phyloP scores from a whole-genome alignment of 1,139 yeast genomes.

The Yamadazyma diospyri region DNA sequence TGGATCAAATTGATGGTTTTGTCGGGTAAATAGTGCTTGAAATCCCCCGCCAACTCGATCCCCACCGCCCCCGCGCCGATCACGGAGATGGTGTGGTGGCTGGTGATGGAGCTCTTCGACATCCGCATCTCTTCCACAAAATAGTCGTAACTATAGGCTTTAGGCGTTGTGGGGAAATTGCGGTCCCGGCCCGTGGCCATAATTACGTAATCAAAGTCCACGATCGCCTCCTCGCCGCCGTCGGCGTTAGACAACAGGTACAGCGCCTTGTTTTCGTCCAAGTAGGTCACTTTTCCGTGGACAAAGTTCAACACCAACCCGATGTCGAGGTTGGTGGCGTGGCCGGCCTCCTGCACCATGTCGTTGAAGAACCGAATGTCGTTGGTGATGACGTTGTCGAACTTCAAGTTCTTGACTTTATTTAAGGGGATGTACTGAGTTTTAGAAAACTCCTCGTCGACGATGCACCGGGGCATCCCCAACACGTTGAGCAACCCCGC shows the following conservation, averaged over 20 bases:
- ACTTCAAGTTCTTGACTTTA: slow-evolving; percentile 27
- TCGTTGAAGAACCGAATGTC: slow-evolving; percentile 14
- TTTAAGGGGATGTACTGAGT: slow-evolving; percentile 38
- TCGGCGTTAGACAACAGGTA: slow-evolving; percentile 18
- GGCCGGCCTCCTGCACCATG: slow-evolving; percentile 11
- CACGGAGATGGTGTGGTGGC: slow-evolving; percentile 26
- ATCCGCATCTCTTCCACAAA: slow-evolving; percentile 33
- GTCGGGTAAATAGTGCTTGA: slow-evolving; percentile 32
- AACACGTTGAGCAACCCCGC: slow-evolving; percentile 50
- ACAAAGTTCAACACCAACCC: slow-evolving; percentile 24
- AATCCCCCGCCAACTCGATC: slow-evolving; percentile 46
- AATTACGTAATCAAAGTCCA: slow-evolving; percentile 48
- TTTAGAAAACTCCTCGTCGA: slow-evolving; percentile 44
- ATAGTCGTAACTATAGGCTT: slow-evolving; percentile 25
- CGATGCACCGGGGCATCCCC: slow-evolving; percentile 49
- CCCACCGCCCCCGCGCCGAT: slow-evolving; percentile 55
- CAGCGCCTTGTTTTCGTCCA: slow-evolving; percentile 25
- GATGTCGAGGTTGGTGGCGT: slow-evolving; percentile 14
- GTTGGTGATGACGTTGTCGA: slow-evolving; percentile 24
- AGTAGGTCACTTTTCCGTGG: slow-evolving; percentile 38
- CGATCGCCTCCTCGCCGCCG: slow-evolving; percentile 13
- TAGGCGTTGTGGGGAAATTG: slow-evolving; percentile 54
- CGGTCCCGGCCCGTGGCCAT: slow-evolving; percentile 51
- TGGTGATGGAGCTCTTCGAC: slow-evolving; percentile 21
- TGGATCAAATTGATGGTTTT: slow-evolving; percentile 38